A percentile compares a stretch with the other conserved stretches of the same genome.
phyloP scores from a whole-genome alignment of 768 basidiomycete genomes.

The Collybiopsis luxurians region DNA sequence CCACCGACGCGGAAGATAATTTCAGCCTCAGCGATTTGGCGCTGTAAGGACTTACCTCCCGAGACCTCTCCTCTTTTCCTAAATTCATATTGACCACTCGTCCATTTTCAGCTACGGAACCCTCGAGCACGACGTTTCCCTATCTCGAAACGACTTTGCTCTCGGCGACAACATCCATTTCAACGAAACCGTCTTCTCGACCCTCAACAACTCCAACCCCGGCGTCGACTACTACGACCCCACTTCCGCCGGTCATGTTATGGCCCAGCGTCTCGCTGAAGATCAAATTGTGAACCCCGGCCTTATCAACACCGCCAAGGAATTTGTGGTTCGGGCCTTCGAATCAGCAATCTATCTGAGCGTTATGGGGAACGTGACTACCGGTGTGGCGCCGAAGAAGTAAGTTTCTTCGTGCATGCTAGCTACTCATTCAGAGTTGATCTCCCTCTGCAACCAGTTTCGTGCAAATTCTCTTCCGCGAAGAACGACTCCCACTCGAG shows the following conservation, averaged over 20 bases:
- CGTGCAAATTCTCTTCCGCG: conserved; percentile 16
- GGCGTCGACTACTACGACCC: conserved; percentile 14
- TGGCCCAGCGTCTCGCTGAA: conserved; percentile 8
- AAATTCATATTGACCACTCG: background rate
- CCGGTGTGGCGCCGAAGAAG: conserved; percentile 14
- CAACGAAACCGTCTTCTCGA: conserved; percentile 10
- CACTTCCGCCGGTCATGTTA: conserved; percentile 11
- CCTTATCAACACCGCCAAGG: conserved; percentile 13
- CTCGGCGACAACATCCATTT: conserved; percentile 10
- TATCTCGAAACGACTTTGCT: conserved; percentile 10
- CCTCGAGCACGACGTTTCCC: conserved; percentile 13
- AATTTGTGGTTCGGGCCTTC: conserved; percentile 9
- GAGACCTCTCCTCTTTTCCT: background rate
- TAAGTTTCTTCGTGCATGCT: background rate
- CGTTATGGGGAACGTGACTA: conserved; percentile 11
- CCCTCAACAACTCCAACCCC: conserved; percentile 12
- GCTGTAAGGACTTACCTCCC: background rate
- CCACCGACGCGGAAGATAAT: background rate
- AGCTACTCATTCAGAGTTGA: too few species aligned
- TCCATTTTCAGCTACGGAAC: conserved; percentile 8
- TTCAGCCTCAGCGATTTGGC: background rate
- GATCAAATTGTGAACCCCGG: conserved; percentile 9
- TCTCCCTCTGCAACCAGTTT: conserved; percentile 7
- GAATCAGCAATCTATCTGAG: conserved; percentile 12
- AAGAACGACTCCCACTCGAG: conserved; percentile 16